Conservation (phyloP, 306 rosid genomes). For the Trichosanthes truncata region DNA sequence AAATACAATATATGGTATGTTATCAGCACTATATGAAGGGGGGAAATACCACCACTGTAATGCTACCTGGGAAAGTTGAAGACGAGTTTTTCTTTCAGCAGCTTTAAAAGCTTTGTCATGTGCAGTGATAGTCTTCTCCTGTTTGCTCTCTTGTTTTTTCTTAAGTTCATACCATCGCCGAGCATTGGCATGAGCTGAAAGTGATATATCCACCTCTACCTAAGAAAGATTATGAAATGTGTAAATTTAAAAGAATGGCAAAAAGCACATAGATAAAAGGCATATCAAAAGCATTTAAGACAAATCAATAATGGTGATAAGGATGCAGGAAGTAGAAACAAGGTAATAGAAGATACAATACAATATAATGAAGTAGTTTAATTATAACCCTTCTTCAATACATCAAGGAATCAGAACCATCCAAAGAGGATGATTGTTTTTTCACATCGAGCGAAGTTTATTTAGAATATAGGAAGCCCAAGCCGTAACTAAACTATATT, state of each 20-base stretch:
- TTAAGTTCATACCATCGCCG: constrained; percentile 87
- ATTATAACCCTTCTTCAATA: neutral
- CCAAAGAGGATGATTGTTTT: neutral
- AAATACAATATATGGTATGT: neutral
- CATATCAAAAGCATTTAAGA: neutral
- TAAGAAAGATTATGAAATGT: constrained; percentile 15
- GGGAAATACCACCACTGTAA: constrained; percentile 5
- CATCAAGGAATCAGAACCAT: neutral
- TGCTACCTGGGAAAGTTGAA: constrained; percentile 77
- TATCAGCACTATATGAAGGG: constrained; percentile 9
- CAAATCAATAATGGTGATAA: neutral
- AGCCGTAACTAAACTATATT: neutral
- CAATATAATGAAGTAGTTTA: neutral
- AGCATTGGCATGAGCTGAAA: constrained; percentile 95
- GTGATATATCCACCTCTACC: constrained; percentile 94
- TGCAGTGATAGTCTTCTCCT: constrained; percentile 85
- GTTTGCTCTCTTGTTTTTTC: constrained; percentile 94
- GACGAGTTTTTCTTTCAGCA: constrained; percentile 93
- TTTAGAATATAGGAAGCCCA: neutral
- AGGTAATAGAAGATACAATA: neutral
- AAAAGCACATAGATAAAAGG: neutral
- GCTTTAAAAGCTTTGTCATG: constrained; percentile 97
- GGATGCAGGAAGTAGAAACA: neutral
- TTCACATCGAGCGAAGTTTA: neutral
- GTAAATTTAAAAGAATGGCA: neutral